Base-by-base conservation (phyloP, 1,284 basidiomycete species). In the Ganoderma lingzhi region DNA sequence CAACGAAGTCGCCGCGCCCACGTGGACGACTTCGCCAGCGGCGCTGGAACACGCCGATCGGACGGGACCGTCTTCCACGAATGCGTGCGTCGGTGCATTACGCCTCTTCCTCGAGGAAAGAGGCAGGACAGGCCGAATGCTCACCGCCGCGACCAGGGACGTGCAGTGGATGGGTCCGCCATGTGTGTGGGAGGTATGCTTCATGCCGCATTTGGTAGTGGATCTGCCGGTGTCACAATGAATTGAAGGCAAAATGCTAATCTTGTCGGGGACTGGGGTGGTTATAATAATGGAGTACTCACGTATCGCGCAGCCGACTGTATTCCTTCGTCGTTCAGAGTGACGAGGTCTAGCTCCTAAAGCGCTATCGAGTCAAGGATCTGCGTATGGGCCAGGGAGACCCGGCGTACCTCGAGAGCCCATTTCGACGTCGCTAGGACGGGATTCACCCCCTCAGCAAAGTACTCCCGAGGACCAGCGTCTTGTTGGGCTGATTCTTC, bases 91-190 rank as follows among this genome's bases (percentile, higher is more conserved):
- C 23, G 23, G 23, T 23, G 23, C 23, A 23, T 23, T 23, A 23
- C 23, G 23, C 23, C 23, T 23, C 23, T 23, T 23, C 23, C 23
- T 23, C 23, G 23, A 23, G 23, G 23, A 23, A 23, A 23, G 23
- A 23, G 23, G 23, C 23, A 23, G 23, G 23, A 23, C 23, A 23
- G 23, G 23, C 23, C 23, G 23, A 23, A 23, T 23, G 23, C 23
- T 23, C 23, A 23, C 23, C 23, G 23, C 23, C 23, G 23, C 23
- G 23, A 23, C 23, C 23, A 23, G 23, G 23, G 23, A 93, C 84
- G 76, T 95, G 93, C 32, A 95, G 82, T 0, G 91, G 86, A 70
- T 95, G 93, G 2, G 88, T 90, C 39, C 90, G 87, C 93, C 93
- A 95, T 51, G 92, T 90, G 59, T 89, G 86, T 15, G 93, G 92